phyloP scores from a whole-genome alignment of 2,329 filamentous ascomycete genomes.

The Aspergillus fumigatus region DNA sequence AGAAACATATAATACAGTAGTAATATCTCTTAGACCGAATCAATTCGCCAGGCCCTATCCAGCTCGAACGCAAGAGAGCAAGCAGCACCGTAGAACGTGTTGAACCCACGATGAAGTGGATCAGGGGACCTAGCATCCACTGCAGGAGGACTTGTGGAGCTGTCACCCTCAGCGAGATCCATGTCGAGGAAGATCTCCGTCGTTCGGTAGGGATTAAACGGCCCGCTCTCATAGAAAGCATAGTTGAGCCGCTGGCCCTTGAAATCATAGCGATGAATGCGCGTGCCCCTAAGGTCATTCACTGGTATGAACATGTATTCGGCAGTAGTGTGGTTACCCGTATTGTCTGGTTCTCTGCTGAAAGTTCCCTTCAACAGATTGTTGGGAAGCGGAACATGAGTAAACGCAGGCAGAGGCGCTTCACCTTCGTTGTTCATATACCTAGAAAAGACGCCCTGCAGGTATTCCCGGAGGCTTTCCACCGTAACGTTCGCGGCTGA shows the following conservation, averaged over 20 bases:
- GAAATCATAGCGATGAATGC: constrained; percentile 30
- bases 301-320: constrained; percentile 35
- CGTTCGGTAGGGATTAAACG: constrained; percentile 24
- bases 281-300: constrained; percentile 23
- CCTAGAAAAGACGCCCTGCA: constrained; percentile 19
- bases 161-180: constrained; percentile 13
- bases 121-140: constrained; percentile 1
- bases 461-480: constrained; percentile 17
- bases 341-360: background rate
- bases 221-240: constrained; percentile 29
- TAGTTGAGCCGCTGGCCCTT: constrained; percentile 29
- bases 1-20: constrained; percentile 3
- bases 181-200: constrained; percentile 31
- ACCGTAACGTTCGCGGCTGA: constrained; percentile 10
- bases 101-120: constrained; percentile 24
- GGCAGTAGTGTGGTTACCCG: constrained; percentile 15
- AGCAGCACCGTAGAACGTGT: constrained; percentile 33
- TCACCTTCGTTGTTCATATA: constrained; percentile 6
- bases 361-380: constrained; percentile 10
- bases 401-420: constrained; percentile 27
- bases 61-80: constrained; percentile 37
- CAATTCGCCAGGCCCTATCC: constrained; percentile 15
- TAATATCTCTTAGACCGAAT: background rate
- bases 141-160: background rate
- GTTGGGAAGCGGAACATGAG: constrained; percentile 26